phyloP scores from a whole-genome alignment of 345 rosid genomes.

The Hibiscus trionum region DNA sequence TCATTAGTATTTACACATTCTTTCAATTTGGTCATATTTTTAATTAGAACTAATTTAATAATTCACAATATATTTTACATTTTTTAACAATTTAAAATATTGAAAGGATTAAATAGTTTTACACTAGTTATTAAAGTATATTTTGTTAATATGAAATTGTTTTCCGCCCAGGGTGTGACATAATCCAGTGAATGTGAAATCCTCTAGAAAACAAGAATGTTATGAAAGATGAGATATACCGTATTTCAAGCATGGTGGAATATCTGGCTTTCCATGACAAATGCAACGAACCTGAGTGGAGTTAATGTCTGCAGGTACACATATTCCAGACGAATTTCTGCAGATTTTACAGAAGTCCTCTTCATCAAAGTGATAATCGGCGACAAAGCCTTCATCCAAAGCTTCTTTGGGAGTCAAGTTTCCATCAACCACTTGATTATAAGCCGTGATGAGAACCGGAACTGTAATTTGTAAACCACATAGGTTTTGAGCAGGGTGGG shows the following conservation, averaged over 20 bases:
- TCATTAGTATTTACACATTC: too few relatives aligned
- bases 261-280: background rate
- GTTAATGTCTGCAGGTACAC: background rate
- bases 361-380: background rate
- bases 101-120: too few relatives aligned
- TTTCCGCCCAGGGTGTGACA: too few relatives aligned
- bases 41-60: too few relatives aligned
- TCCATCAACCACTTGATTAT: background rate
- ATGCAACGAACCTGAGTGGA: background rate
- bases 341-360: background rate
- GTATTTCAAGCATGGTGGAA: background rate
- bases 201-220: too few relatives aligned
- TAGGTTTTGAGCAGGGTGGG: background rate
- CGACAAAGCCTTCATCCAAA: background rate
- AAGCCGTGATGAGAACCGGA: background rate
- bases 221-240: background rate
- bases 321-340: background rate
- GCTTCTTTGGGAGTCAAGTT: background rate
- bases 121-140: too few relatives aligned
- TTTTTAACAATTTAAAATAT: too few relatives aligned
- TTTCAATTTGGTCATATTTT: too few relatives aligned
- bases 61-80: too few relatives aligned
- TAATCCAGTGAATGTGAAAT: too few relatives aligned
- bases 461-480: background rate
- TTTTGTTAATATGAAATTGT: too few relatives aligned